Percentiles rank a stretch among this genome's conserved stretches.
Evolutionary conservation across 139 green algal species (phyloP).

Genomic region (Chlorella sorokiniana): DNA sequence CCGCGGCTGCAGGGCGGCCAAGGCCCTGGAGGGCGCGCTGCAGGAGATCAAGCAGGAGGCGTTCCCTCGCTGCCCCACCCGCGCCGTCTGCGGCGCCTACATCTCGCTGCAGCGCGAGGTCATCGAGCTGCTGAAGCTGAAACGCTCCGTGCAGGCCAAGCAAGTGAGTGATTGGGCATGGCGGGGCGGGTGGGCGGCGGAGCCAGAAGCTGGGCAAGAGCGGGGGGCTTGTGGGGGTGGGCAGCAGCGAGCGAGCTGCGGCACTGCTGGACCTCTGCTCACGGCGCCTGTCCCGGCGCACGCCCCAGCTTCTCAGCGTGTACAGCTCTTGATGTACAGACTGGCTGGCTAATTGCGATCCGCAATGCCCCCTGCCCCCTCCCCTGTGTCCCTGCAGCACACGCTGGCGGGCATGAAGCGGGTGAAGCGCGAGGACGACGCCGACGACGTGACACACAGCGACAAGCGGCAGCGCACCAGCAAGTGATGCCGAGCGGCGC

Average conservation of each 20-base stretch:
- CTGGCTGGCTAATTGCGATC: neutral
- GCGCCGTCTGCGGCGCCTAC: constrained; percentile 61
- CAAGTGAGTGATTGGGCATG: neutral
- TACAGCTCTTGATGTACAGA: neutral
- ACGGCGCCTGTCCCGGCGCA: neutral
- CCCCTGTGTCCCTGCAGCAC: neutral
- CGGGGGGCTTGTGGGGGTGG: neutral
- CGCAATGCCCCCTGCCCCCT: neutral
- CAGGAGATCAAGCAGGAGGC: constrained; percentile 55
- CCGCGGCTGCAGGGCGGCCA: constrained; percentile 49
- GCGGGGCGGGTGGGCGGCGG: neutral
- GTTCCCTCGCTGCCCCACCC: constrained; percentile 42
- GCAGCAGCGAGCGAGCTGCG: neutral
- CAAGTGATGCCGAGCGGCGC: too few relatives aligned
- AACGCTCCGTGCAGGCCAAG: constrained; percentile 35
- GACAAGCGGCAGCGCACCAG: constrained; percentile 30
- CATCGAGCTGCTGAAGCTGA: constrained; percentile 65
- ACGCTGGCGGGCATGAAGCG: constrained; percentile 29
- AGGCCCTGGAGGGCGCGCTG: constrained; percentile 66
- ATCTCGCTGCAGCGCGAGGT: constrained; percentile 69
- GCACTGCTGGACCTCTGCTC: neutral
- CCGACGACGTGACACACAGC: neutral
- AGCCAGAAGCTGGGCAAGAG: neutral
- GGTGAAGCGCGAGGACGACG: constrained; percentile 23
- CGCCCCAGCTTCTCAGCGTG: neutral